phyloP scores from a whole-genome alignment of 2,329 filamentous ascomycete genomes.

The Thielaviopsis musarum region DNA sequence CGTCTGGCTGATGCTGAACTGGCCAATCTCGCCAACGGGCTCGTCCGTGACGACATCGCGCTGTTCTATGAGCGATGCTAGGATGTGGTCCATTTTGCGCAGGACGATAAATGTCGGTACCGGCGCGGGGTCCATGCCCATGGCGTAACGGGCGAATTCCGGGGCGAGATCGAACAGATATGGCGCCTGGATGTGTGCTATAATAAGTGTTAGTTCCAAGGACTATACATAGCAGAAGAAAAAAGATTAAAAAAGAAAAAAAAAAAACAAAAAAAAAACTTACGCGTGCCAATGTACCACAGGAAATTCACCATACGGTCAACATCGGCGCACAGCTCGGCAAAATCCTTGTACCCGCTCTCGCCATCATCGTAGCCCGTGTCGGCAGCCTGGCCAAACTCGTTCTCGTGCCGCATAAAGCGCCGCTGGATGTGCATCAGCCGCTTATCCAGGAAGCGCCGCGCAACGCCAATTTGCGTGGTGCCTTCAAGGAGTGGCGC shows the following conservation, averaged over 20 bases:
- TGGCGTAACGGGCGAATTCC: constrained; percentile 54
- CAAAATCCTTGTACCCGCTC: constrained; percentile 41
- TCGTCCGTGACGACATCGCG: constrained; percentile 48
- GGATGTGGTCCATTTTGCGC: constrained; percentile 67
- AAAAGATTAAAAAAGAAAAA: too few relatives aligned
- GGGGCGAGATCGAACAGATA: constrained; percentile 51
- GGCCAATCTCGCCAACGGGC: constrained; percentile 53
- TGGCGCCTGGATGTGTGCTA: not conserved
- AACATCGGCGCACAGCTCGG: constrained; percentile 56
- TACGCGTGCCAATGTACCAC: constrained; percentile 79
- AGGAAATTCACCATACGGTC: constrained; percentile 61
- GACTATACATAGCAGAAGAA: not conserved
- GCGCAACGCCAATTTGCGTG: not conserved
- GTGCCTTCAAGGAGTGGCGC: constrained; percentile 1
- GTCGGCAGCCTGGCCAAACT: not conserved
- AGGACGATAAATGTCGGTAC: constrained; percentile 54
- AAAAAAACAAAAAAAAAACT: constrained; percentile 19
- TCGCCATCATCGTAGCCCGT: constrained; percentile 30
- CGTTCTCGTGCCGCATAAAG: not conserved
- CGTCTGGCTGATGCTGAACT: constrained; percentile 46
- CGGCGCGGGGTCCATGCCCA: constrained; percentile 30
- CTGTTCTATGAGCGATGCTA: constrained; percentile 56
- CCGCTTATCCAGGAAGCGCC: not conserved
- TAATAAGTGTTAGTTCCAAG: not conserved
- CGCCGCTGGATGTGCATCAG: constrained; percentile 5